Evolutionary conservation across 2,329 filamentous ascomycete species (phyloP).

Genomic region (Botrytis paeoniae): DNA sequence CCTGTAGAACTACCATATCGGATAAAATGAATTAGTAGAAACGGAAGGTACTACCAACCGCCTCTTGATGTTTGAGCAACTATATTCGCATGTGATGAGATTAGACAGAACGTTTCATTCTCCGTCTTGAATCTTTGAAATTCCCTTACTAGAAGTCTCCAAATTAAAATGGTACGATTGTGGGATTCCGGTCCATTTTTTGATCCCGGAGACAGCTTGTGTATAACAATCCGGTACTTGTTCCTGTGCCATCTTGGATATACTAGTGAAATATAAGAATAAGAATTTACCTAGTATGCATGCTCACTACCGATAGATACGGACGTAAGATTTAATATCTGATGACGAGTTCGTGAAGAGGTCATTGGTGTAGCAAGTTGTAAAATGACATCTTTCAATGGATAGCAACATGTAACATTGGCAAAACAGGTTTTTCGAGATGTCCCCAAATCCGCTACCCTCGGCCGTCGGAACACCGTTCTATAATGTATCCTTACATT

Average conservation of each 20-base stretch:
- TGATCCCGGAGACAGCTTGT: not conserved
- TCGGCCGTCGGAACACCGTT: no score
- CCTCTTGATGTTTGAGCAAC: not conserved
- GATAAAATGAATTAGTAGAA: not conserved
- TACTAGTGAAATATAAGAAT: not conserved
- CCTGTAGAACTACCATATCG: not conserved
- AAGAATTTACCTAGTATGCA: not conserved
- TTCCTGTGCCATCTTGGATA: not conserved
- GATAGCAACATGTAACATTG: not conserved
- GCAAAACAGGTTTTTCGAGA: not conserved
- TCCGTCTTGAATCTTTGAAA: not conserved
- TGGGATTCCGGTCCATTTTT: not conserved
- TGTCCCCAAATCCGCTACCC: not conserved
- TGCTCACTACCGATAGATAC: not conserved
- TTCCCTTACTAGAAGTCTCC: not conserved
- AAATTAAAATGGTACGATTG: not conserved
- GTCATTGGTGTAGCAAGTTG: not conserved
- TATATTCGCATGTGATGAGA: not conserved
- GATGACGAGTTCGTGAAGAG: not conserved
- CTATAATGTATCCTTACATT: not conserved
- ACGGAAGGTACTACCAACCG: not conserved
- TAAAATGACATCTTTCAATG: not conserved
- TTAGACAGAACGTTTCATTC: no score
- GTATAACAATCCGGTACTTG: not conserved
- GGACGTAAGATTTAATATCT: not conserved